Evolutionary conservation across 345 rosid genomes (phyloP).

Genomic region (Reutealis trisperma): DNA sequence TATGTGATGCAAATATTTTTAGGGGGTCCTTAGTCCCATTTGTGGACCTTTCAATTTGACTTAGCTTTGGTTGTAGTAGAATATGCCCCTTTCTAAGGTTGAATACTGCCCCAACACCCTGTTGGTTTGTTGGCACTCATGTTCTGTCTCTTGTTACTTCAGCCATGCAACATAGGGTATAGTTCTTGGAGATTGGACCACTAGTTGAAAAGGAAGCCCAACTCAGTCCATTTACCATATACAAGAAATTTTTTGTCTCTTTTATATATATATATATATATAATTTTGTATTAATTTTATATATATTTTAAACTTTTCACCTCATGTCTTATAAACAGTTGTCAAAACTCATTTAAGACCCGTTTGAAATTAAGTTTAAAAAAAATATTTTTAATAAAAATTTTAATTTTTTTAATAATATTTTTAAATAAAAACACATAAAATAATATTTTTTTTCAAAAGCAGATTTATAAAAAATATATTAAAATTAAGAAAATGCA

Average conservation of each 20-base stretch:
- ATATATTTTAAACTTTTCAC: no score
- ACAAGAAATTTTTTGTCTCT: neutral
- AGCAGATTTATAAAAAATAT: no score
- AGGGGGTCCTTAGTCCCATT: neutral
- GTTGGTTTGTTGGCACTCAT: constrained; percentile 27
- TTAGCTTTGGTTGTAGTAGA: neutral
- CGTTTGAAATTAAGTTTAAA: no score
- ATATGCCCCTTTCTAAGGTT: neutral
- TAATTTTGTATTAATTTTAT: no score
- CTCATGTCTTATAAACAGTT: no score
- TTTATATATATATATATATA: neutral
- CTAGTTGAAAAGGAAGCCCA: constrained; percentile 16
- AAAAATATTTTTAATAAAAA: no score
- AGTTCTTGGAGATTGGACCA: constrained; percentile 14
- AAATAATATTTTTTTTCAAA: no score
- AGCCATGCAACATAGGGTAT: neutral
- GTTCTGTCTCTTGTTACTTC: constrained; percentile 22
- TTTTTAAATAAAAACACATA: no score
- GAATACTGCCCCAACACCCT: constrained; percentile 20
- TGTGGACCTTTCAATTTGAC: neutral
- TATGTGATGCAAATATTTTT: neutral
- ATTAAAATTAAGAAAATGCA: no score
- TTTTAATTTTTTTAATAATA: no score
- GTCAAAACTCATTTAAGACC: no score
- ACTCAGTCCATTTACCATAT: neutral